Evolutionary conservation across 2,329 filamentous ascomycete genomes (phyloP), one percentile per base, ranked within the genome.

Genomic region (Neoascochyta sp.): DNA sequence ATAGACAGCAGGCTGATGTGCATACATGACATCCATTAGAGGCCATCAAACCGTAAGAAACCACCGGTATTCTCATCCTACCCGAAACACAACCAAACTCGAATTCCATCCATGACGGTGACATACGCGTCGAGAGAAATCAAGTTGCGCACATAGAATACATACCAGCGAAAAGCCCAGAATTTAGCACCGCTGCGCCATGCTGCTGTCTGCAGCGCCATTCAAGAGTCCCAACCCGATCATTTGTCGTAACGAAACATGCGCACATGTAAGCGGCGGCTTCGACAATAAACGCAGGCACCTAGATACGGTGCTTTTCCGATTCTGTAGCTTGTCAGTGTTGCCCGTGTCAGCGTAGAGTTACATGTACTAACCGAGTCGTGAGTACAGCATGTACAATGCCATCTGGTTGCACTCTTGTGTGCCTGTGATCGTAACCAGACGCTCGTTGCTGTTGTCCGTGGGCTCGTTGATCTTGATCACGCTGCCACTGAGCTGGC

Each of bases 391-490:
- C 89, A 98, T 95, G 69, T 96, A 98, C 33, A 98, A 70, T n/a
- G 92, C 92, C 89, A 98, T 96, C 58, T 95, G 86, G 69, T 98
- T 98, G 73, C 88, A 95, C 67, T 98, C 92, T 54, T 93, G 88
- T 5, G 92, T 96, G 45, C 92, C 92, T 2, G 92, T 95, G 50
- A 98, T 94, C 10, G 92, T 98, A 35, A 98, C 92, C 37, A 98
- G 73, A 42, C 92, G 83, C 71, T 98, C 92, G 58, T 96, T 98
- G 74, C 87, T 96, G 68, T 94, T 96, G 65, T 96, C 92, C 64
- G 95, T 92, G 1, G 92, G 92, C 64, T 98, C 92, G 62, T 98
- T 96, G 74, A 98, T 98, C 74, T 98, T 98, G 66, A 98, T 96
- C 25, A 98, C 89, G 68, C 90, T 96, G 50, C 90, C 92, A 63